Conservation (phyloP, 495 filamentous ascomycete species). For the Penicillium angulare region DNA sequence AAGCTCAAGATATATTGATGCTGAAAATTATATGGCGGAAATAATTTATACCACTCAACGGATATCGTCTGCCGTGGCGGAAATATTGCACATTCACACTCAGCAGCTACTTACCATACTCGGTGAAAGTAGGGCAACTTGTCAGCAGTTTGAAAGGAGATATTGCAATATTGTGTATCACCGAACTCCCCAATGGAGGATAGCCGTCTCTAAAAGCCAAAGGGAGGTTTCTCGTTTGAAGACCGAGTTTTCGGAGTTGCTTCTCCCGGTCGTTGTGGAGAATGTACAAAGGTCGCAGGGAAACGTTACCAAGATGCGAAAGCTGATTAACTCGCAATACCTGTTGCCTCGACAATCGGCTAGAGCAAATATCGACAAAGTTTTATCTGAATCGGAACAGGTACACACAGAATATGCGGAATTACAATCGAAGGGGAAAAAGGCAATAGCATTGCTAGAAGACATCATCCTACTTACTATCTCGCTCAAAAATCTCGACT, state of each 20-base stretch:
- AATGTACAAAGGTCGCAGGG: too few relatives aligned
- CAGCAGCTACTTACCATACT: neutral
- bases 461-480: neutral
- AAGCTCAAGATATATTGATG: slow-evolving; percentile 2
- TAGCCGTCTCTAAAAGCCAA: neutral
- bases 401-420: neutral
- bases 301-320: neutral
- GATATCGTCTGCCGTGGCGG: too few relatives aligned
- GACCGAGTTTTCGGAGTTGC: too few relatives aligned
- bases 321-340: slow-evolving; percentile 9
- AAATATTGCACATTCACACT: neutral
- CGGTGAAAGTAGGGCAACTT: neutral
- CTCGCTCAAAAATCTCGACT: neutral
- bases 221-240: neutral
- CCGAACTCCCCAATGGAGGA: neutral
- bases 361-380: slow-evolving; percentile 10
- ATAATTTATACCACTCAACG: neutral
- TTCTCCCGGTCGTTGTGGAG: too few relatives aligned
- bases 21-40: neutral
- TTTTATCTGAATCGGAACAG: neutral
- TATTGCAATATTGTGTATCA: slow-evolving; percentile 17
- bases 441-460: neutral
- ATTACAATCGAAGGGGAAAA: slow-evolving; percentile 1
- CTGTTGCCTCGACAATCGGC: slow-evolving; percentile 20
- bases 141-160: slow-evolving; percentile 10